Evolutionary conservation across 768 basidiomycete genomes (phyloP).

Genomic region (Gloeopeniophorella convolvens): DNA sequence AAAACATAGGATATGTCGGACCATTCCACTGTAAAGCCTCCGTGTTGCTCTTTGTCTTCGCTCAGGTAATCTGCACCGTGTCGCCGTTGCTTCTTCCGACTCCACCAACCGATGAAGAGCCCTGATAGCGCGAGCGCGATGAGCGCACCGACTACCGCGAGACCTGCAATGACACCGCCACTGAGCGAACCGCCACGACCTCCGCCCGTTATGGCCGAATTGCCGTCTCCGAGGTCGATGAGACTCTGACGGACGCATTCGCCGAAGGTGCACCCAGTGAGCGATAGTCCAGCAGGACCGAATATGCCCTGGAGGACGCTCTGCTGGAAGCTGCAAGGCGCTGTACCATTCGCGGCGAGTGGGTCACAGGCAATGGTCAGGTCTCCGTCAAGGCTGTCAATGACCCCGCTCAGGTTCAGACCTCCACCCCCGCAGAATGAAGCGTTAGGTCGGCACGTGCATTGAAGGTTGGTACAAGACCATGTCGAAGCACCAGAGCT

Average conservation of each 20-base stretch:
- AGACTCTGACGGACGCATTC: slow-evolving; percentile 83
- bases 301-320: slow-evolving; percentile 58
- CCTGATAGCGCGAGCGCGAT: slow-evolving; percentile 49
- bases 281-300: slow-evolving; percentile 61
- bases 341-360: slow-evolving; percentile 37
- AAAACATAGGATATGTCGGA: slow-evolving; percentile 60
- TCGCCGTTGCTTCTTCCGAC: slow-evolving; percentile 57
- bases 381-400: slow-evolving; percentile 59
- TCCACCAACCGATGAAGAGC: slow-evolving; percentile 55
- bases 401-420: slow-evolving; percentile 48
- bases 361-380: slow-evolving; percentile 64
- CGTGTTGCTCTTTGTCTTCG: slow-evolving; percentile 31
- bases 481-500: slow-evolving; percentile 45
- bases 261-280: slow-evolving; percentile 74
- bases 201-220: slow-evolving; percentile 21
- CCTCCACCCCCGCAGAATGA: slow-evolving; percentile 64
- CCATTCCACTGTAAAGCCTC: slow-evolving; percentile 62
- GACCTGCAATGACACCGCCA: slow-evolving; percentile 84
- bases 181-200: slow-evolving; percentile 44
- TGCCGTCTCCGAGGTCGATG: slow-evolving; percentile 46
- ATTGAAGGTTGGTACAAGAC: slow-evolving; percentile 67
- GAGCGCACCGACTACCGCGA: slow-evolving; percentile 75
- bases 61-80: slow-evolving; percentile 24
- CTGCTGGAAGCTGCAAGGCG: slow-evolving; percentile 77
- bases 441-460: slow-evolving; percentile 63